Base-by-base conservation (phyloP, 176 grass and related monocot species). In the Musa acuminata region DNA sequence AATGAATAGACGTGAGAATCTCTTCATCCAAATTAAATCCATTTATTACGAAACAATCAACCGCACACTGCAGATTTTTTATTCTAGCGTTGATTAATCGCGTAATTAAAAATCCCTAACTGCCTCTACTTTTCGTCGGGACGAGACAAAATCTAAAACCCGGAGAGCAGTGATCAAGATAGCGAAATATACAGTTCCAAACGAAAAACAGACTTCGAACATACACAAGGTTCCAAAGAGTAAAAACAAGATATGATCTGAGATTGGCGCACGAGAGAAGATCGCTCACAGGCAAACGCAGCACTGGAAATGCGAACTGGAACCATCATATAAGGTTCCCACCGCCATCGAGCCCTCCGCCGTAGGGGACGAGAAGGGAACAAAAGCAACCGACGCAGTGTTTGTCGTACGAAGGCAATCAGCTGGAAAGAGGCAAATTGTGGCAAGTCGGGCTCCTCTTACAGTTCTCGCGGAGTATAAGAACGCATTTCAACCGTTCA, bases 231-330 rank as follows among this genome's bases (percentile, higher is more conserved):
- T 58, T 26, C 25, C 55, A 19, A 58, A 58, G 13, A 58, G 55
- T 26, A 58, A 58, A 58, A 58, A 58, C 25, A 26, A 26, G 25
- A 58, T 16, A 6, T 58, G 14, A 17, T 19, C 14, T 3, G 4
- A 19, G 53, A 11, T 58, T 16, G 62, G 62, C 49, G 49, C 13
- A 62, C 2, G 54, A 43, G 1, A 17, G 59, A 20, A 10, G 43
- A 52, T 52, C 22, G 85, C 90, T 91, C 78, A 98, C 90, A 98
- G 54, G 74, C 95, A 98, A 53, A 98, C 86, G 84, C 88, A 94
- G 77, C 95, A 94, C 78, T 89, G 75, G 72, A 98, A 94, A 16
- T 23, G 53, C 7, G 73, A 71, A 68, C 80, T 65, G 53, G 85
- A 72, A 43, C 66, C 57, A 77, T 84, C 80, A 53, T 80, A 76